phyloP scores from a whole-genome alignment of 2,329 filamentous ascomycete genomes.

The Calonectria leucothoes region DNA sequence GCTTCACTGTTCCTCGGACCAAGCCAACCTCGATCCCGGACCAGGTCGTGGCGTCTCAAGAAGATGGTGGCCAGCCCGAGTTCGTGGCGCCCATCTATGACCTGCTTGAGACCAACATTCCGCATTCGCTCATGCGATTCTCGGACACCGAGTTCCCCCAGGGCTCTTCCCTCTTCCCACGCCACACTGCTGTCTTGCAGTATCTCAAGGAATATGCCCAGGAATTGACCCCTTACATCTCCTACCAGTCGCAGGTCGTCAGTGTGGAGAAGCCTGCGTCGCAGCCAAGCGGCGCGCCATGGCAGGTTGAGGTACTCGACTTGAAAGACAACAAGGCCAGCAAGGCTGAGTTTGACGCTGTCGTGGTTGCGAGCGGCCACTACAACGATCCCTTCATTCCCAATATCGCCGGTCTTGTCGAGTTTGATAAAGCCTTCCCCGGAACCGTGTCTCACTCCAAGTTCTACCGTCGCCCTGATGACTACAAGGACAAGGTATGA shows the following conservation, averaged over 20 bases:
- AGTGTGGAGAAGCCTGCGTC: conserved; percentile 42
- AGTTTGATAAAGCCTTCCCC: conserved; percentile 63
- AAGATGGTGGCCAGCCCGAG: conserved; percentile 47
- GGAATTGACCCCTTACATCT: conserved; percentile 67
- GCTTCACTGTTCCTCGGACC: conserved; percentile 45
- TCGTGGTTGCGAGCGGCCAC: conserved; percentile 72
- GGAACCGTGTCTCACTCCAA: conserved; percentile 72
- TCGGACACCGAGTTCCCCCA: conserved; percentile 70
- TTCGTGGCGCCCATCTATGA: conserved; percentile 81
- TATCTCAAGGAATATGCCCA: conserved; percentile 75
- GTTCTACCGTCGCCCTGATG: conserved; percentile 66
- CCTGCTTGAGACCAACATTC: conserved; percentile 80
- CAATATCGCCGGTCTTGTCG: conserved; percentile 63
- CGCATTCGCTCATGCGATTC: conserved; percentile 77
- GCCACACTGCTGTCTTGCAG: conserved; percentile 69
- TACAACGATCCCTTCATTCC: conserved; percentile 72
- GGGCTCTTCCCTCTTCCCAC: conserved; percentile 74
- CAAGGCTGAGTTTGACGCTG: conserved; percentile 65
- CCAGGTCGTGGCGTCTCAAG: conserved; percentile 55
- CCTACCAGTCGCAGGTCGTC: conserved; percentile 73
- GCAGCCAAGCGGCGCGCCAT: conserved; percentile 29
- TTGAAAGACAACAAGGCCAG: conserved; percentile 38
- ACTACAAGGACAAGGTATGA: conserved; percentile 47
- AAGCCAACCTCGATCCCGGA: conserved; percentile 47
- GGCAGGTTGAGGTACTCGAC: conserved; percentile 59